These are phyloP conservation scores for Saururus chinensis DNA, from an alignment of 164 flowering plant genomes.

Conservation along the genomic window DNA sequence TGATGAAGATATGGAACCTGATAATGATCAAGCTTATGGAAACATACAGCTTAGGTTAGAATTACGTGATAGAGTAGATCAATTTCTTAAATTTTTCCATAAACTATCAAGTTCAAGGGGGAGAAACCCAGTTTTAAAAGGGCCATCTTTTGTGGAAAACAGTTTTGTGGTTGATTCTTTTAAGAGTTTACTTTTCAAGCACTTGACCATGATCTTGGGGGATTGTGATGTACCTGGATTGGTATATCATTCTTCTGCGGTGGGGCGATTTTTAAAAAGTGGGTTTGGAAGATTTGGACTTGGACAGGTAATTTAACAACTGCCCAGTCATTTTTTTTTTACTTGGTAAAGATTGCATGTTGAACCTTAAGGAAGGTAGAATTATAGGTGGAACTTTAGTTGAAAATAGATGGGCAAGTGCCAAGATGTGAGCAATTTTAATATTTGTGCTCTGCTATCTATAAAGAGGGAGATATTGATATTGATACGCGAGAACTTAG, in stretches of 20 bases:
- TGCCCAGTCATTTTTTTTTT: neutral
- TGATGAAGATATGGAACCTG: constrained; percentile 52
- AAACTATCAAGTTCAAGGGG: constrained; percentile 55
- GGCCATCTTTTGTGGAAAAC: constrained; percentile 30
- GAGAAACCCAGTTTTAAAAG: constrained; percentile 26
- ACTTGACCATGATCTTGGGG: constrained; percentile 46
- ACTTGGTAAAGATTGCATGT: neutral
- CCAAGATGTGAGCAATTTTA: too few relatives aligned
- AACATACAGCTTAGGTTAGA: constrained; percentile 89
- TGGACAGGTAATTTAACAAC: constrained; percentile 52
- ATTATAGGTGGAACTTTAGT: too few relatives aligned
- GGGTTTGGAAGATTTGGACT: constrained; percentile 98
- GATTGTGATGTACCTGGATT: constrained; percentile 72
- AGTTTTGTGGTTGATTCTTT: constrained; percentile 34
- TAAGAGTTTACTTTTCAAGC: constrained; percentile 60
- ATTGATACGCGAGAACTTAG: too few relatives aligned
- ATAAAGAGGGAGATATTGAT: too few relatives aligned
- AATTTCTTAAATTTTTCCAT: constrained; percentile 73
- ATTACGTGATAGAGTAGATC: constrained; percentile 79
- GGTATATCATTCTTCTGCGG: constrained; percentile 90
- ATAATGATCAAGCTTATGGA: constrained; percentile 33
- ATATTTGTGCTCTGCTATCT: too few relatives aligned
- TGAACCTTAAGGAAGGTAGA: too few relatives aligned
- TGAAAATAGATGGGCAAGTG: too few relatives aligned
- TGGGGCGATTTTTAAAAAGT: constrained; percentile 87